phyloP scores from a whole-genome alignment of 1,284 basidiomycete species.

The Sporisorium sorghi region DNA sequence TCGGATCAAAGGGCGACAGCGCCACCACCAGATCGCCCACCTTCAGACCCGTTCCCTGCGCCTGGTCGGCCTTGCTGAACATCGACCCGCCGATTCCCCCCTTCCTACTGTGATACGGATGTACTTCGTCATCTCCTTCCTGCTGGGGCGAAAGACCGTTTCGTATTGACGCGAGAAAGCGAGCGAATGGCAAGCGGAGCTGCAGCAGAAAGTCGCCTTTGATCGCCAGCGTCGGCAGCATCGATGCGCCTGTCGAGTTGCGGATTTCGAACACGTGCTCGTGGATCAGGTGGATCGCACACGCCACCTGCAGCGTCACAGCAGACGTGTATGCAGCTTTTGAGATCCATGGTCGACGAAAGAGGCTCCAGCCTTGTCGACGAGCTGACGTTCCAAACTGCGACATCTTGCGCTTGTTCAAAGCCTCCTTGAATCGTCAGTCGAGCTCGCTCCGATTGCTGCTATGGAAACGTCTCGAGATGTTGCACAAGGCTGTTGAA shows the following conservation, averaged over 20 bases:
- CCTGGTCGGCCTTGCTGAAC: constrained; percentile 47
- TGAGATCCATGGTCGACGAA: constrained; percentile 15
- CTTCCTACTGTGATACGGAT: constrained; percentile 13
- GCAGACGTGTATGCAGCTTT: constrained; percentile 28
- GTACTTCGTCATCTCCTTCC: background rate
- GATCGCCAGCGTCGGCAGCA: constrained; percentile 63
- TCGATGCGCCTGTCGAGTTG: constrained; percentile 58
- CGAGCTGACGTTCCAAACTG: background rate
- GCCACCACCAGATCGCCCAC: constrained; percentile 84
- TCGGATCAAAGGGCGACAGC: constrained; percentile 79
- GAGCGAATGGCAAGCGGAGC: constrained; percentile 49
- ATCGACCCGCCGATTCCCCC: constrained; percentile 18
- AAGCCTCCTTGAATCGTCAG: background rate
- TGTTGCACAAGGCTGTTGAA: no score
- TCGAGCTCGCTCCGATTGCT: no score
- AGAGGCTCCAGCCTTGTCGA: background rate
- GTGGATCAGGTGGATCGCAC: constrained; percentile 52
- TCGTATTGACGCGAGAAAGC: constrained; percentile 10
- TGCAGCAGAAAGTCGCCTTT: constrained; percentile 60
- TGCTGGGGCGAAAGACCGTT: background rate
- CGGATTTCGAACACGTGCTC: constrained; percentile 58
- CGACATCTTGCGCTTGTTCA: constrained; percentile 20
- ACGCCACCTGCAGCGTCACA: constrained; percentile 43
- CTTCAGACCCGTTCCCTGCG: constrained; percentile 54
- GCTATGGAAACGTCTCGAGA: no score